Evolutionary conservation across 2,329 filamentous ascomycete genomes (phyloP).

Genomic region (Dryadomyces quercivorus): DNA sequence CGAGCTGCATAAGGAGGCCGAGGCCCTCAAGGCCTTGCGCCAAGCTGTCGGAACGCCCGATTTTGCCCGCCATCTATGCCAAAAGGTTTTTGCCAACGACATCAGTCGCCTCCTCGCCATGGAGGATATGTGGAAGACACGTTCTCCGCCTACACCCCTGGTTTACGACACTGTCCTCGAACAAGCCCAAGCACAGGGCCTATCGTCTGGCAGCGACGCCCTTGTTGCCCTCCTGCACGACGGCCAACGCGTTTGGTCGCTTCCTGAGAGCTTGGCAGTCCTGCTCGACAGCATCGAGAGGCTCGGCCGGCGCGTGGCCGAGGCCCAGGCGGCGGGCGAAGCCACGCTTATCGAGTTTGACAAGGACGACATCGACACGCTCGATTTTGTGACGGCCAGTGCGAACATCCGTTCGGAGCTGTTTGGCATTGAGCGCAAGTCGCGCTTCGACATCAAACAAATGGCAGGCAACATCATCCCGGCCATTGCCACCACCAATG

Average conservation of each 20-base stretch:
- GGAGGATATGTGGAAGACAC: conserved; percentile 92
- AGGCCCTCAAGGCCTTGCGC: conserved; percentile 72
- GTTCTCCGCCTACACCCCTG: conserved; percentile 61
- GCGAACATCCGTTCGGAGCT: conserved; percentile 80
- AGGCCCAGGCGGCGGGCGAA: conserved; percentile 29
- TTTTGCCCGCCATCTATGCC: conserved; percentile 71
- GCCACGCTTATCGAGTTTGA: conserved; percentile 72
- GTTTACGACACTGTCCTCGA: conserved; percentile 49
- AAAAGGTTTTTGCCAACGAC: conserved; percentile 85
- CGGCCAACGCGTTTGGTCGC: conserved; percentile 69
- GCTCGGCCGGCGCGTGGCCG: conserved; percentile 62
- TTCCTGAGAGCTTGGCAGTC: conserved; percentile 72
- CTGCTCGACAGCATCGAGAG: conserved; percentile 75
- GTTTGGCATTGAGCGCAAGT: conserved; percentile 82
- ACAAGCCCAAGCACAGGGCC: conserved; percentile 30
- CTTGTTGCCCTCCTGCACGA: conserved; percentile 43
- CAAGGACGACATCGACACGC: conserved; percentile 89
- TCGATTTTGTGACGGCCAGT: conserved; percentile 86
- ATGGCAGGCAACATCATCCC: conserved; percentile 99
- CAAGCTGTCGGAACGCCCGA: conserved; percentile 65
- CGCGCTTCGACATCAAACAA: conserved; percentile 94
- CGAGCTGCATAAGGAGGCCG: conserved; percentile 73
- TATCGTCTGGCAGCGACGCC: conserved; percentile 6
- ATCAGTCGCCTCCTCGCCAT: conserved; percentile 72
- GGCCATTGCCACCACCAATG: conserved; percentile 95